phyloP scores from a whole-genome alignment of 2,329 filamentous ascomycete species.

The Pseudonectria foliicola region DNA sequence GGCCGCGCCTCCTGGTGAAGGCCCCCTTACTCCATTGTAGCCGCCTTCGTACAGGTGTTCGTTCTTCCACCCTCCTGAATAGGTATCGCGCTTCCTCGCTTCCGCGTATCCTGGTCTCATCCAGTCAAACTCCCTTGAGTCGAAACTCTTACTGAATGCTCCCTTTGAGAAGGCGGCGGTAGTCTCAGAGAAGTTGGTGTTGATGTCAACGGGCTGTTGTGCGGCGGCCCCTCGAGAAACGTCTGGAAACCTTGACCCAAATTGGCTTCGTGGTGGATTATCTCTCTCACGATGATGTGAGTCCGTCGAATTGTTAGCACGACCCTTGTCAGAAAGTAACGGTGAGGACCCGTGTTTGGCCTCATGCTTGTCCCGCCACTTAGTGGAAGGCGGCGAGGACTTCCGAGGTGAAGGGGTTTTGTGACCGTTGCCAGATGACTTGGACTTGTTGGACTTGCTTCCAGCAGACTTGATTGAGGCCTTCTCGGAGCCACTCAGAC shows the following conservation, averaged over 20 bases:
- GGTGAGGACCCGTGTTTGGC: slow-evolving; percentile 10
- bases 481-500: slow-evolving; percentile 11
- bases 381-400: too few relatives aligned
- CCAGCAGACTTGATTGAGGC: slow-evolving; percentile 16
- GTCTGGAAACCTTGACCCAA: slow-evolving; percentile 1
- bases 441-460: slow-evolving; percentile 22
- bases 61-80: too few relatives aligned
- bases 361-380: too few relatives aligned
- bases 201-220: too few relatives aligned
- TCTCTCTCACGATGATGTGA: too few relatives aligned
- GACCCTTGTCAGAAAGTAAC: slow-evolving; percentile 6
- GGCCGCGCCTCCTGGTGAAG: too few relatives aligned
- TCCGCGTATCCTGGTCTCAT: slow-evolving; percentile 4
- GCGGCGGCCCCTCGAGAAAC: background rate
- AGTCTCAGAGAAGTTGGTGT: too few relatives aligned
- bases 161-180: slow-evolving; percentile 12
- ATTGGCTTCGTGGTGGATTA: too few relatives aligned
- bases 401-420: slow-evolving; percentile 4
- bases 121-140: slow-evolving; percentile 5
- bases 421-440: slow-evolving; percentile 13
- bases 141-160: slow-evolving; percentile 18
- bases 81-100: too few relatives aligned
- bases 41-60: too few relatives aligned
- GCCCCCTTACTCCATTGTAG: too few relatives aligned
- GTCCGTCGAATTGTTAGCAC: background rate